Evolutionary conservation across 345 rosid species (phyloP), one percentile per base, ranked within the genome.

Genomic region (Lepidium africanum): DNA sequence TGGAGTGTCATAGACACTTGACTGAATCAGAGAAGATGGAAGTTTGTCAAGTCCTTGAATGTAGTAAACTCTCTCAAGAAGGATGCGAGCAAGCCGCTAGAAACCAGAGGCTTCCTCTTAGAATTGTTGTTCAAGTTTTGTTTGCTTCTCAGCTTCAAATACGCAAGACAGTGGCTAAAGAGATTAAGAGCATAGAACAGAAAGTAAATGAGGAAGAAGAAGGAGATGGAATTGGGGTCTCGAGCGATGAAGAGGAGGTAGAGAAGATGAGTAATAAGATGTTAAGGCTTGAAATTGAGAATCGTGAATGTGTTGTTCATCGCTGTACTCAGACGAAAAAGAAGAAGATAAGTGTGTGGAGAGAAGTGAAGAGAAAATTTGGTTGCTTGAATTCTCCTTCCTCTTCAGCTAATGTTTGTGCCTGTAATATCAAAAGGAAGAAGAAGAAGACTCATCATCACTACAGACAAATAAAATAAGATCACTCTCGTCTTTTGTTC

Each of bases 351-450:
- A 84, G 83, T 70, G 64, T 85, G 71, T 93, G 97, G 97, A 78
- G 56, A 61, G 82, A 81, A 53, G 81, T 93, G 84, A 93, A 93
- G 84, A 93, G 96, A 74, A 93, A 90, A 63, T 80, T 90, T 25
- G 96, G 98, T 21, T 90, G 98, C 86, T 42, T 67, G 59, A 79
- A 54, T 62, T 65, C 71, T 21, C 37, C 61, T 41, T 67, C 67
- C 53, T 33, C 58, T 45, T 71, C 76, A 61, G 45, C 21, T 53
- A 73, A 51, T 66, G 53, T 54, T 50, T 77, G 65, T 43, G 43
- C 43, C 56, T 45, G 70, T 67, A 43, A 67, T 61, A 45, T 27
- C 64, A 53, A 59, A 23, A 70, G 13, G 25, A 64, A 9, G 46
- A 72, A 55, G 37, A 59, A 41, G 73, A 67, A 60, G 63, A 43